Evolutionary conservation across 1,284 basidiomycete genomes (phyloP).

Genomic region (Microstroma glucosiphilum): DNA sequence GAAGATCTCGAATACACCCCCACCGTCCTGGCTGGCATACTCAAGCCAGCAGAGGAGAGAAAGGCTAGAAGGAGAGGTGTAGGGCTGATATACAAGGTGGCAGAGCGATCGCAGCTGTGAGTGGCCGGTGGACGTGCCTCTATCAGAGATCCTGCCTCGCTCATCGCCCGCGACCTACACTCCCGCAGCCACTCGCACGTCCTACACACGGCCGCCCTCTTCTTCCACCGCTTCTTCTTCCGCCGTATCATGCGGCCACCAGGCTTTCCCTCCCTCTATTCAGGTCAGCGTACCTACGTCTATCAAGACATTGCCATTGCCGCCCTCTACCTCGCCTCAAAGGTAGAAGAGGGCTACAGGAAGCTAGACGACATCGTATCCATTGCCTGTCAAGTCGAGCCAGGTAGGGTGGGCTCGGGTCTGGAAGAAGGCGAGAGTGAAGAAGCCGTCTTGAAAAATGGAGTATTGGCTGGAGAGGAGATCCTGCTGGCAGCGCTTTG

Average conservation of each 20-base stretch:
- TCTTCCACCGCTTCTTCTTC: slow-evolving; percentile 94
- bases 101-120: slow-evolving; percentile 36
- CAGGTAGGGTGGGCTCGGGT: too few species aligned
- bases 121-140: too few species aligned
- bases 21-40: slow-evolving; percentile 21
- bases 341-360: slow-evolving; percentile 79
- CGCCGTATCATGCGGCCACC: slow-evolving; percentile 63
- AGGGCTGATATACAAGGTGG: slow-evolving; percentile 38
- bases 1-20: slow-evolving; percentile 28
- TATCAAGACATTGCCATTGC: slow-evolving; percentile 75
- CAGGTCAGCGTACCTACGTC: slow-evolving; percentile 16
- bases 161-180: too few species aligned
- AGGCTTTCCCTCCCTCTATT: neutral
- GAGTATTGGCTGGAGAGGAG: slow-evolving; percentile 74
- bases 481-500: slow-evolving; percentile 77
- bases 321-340: slow-evolving; percentile 83
- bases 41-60: slow-evolving; percentile 30
- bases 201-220: slow-evolving; percentile 62
- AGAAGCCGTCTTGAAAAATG: slow-evolving; percentile 42
- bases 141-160: too few species aligned
- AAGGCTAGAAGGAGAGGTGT: slow-evolving; percentile 36
- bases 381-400: too few species aligned
- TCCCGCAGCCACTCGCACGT: slow-evolving; percentile 25
- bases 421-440: neutral
- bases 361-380: slow-evolving; percentile 73